Evolutionary conservation across 805 yeast genomes (phyloP).

Genomic region (Lachancea quebecensis): DNA sequence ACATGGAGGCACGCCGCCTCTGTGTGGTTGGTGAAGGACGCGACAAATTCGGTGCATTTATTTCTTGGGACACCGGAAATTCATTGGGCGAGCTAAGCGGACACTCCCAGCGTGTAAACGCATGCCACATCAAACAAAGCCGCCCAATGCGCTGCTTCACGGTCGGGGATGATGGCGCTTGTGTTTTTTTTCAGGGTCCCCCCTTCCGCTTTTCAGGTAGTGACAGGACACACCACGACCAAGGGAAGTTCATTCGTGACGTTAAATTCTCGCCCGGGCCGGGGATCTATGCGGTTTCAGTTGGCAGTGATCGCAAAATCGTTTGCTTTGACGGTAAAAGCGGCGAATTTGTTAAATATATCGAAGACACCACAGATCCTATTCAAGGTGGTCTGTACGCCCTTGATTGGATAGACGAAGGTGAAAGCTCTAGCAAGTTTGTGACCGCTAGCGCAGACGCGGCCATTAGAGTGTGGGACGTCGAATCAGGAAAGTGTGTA

Average conservation of each 20-base stretch:
- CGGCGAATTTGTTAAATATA: constrained; percentile 60
- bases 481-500: constrained; percentile 36
- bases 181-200: constrained; percentile 85
- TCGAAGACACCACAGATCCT: constrained; percentile 34
- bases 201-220: constrained; percentile 83
- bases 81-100: constrained; percentile 96
- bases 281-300: constrained; percentile 65
- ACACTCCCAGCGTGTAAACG: constrained; percentile 75
- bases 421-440: constrained; percentile 39
- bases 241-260: constrained; percentile 64
- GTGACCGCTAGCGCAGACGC: constrained; percentile 84
- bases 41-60: constrained; percentile 86
- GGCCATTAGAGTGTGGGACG: constrained; percentile 59
- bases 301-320: constrained; percentile 76
- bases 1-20: constrained; percentile 73
- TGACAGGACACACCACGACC: constrained; percentile 62
- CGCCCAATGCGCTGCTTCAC: constrained; percentile 94
- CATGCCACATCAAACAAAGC: constrained; percentile 74
- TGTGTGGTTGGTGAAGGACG: constrained; percentile 95
- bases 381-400: constrained; percentile 82
- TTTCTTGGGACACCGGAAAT: constrained; percentile 91
- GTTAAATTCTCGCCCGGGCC: constrained; percentile 70
- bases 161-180: constrained; percentile 79
- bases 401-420: constrained; percentile 57
- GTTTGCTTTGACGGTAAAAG: constrained; percentile 80